Evolutionary conservation across 148 eudicot genomes (phyloP).

Genomic region (Rhododendron mucronatum): DNA sequence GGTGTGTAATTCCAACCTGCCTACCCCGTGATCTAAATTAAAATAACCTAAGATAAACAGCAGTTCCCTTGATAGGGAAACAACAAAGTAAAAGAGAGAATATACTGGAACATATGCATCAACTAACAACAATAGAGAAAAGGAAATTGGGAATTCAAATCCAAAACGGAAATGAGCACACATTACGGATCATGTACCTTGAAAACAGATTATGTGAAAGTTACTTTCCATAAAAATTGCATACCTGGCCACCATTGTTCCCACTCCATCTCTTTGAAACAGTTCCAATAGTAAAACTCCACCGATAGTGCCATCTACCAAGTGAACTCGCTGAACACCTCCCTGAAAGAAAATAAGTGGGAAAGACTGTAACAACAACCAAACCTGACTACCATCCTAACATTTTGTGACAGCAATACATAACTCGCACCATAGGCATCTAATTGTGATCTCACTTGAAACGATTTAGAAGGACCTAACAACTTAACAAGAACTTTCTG

Average conservation of each 20-base stretch:
- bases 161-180: not conserved
- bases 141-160: not conserved
- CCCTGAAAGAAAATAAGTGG: constrained; percentile 44
- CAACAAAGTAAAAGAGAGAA: not conserved
- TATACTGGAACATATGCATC: not conserved
- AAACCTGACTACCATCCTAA: not conserved
- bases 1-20: not conserved
- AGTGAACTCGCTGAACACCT: constrained; percentile 93
- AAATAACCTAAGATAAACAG: not conserved
- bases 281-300: constrained; percentile 82
- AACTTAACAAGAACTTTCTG: not conserved
- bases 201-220: not conserved
- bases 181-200: not conserved
- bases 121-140: not conserved
- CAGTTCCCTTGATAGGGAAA: not conserved
- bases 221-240: not conserved
- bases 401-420: not conserved
- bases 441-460: not conserved
- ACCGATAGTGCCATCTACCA: constrained; percentile 77
- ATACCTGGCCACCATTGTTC: constrained; percentile 98
- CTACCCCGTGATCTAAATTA: not conserved
- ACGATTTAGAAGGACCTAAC: not conserved
- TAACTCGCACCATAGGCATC: not conserved
- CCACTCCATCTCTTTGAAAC: constrained; percentile 91
- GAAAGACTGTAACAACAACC: not conserved